These are phyloP conservation scores for Mikania micrantha DNA, from an alignment of 129 eudicot genomes.

Conservation along the genomic window DNA sequence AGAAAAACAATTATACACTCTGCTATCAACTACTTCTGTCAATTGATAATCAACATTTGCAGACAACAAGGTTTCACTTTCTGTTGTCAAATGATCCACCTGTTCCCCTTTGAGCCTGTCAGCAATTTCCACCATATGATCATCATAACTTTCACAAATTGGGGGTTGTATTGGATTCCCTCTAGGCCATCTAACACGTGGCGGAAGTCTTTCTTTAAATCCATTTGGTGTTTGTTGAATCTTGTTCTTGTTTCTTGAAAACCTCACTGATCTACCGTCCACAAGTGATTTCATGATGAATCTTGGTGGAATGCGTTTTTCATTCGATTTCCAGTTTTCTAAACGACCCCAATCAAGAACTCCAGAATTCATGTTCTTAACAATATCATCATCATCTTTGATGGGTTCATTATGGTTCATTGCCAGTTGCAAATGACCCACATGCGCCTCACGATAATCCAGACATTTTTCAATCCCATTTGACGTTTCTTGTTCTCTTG, in stretches of 20 bases:
- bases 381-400: background rate
- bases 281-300: slow-evolving; percentile 13
- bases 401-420: background rate
- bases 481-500: too few species aligned
- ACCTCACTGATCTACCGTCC: slow-evolving; percentile 14
- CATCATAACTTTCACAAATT: slow-evolving; percentile 16
- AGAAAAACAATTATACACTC: too few species aligned
- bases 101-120: slow-evolving; percentile 23
- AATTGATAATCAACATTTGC: slow-evolving; percentile 15
- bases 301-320: slow-evolving; percentile 36
- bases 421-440: too few species aligned
- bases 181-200: slow-evolving; percentile 31
- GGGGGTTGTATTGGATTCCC: slow-evolving; percentile 30
- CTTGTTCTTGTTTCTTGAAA: slow-evolving; percentile 17
- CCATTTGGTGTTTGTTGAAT: slow-evolving; percentile 11
- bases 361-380: slow-evolving; percentile 39
- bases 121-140: slow-evolving; percentile 9
- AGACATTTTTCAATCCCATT: too few species aligned
- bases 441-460: too few species aligned
- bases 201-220: slow-evolving; percentile 20
- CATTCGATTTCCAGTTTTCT: slow-evolving; percentile 63
- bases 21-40: too few species aligned
- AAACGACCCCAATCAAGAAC: slow-evolving; percentile 83
- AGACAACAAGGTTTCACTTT: slow-evolving; percentile 25
- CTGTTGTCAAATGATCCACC: slow-evolving; percentile 17